phyloP scores from a whole-genome alignment of 176 grass and related monocot genomes.

The Melocanna baccifera region DNA sequence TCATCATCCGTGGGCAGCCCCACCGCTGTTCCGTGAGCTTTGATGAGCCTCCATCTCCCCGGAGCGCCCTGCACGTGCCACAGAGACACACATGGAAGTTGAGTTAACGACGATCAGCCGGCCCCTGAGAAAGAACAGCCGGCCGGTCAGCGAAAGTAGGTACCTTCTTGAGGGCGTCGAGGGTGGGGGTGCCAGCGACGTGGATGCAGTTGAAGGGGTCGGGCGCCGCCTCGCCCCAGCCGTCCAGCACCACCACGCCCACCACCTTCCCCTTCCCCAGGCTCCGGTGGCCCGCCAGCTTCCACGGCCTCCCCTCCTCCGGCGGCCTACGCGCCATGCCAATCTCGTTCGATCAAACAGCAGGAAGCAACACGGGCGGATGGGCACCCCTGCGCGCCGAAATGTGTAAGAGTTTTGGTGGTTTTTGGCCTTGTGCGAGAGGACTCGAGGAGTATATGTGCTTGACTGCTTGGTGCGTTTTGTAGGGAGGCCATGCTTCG shows the following conservation, averaged over 20 bases:
- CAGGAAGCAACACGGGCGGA: background rate
- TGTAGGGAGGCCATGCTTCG: background rate
- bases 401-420: background rate
- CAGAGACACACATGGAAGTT: background rate
- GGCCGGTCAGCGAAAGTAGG: too few species aligned
- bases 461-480: background rate
- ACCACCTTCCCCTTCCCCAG: conserved; percentile 58
- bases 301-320: conserved; percentile 49
- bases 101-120: background rate
- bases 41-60: conserved; percentile 74
- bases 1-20: conserved; percentile 80
- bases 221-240: conserved; percentile 62
- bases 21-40: conserved; percentile 75
- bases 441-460: background rate
- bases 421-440: background rate
- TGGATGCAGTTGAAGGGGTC: conserved; percentile 72
- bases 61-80: conserved; percentile 44
- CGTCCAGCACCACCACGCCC: conserved; percentile 68
- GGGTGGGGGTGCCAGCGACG: conserved; percentile 46
- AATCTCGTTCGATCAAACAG: background rate
- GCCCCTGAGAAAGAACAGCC: background rate
- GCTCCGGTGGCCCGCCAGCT: conserved; percentile 40
- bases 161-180: conserved; percentile 67
- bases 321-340: conserved; percentile 21
- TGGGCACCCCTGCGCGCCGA: too few species aligned